A percentile compares a stretch with the other conserved stretches of the same genome.
Conservation (phyloP, 1,139 yeast genomes). For the Suhomyces anneliseae region DNA sequence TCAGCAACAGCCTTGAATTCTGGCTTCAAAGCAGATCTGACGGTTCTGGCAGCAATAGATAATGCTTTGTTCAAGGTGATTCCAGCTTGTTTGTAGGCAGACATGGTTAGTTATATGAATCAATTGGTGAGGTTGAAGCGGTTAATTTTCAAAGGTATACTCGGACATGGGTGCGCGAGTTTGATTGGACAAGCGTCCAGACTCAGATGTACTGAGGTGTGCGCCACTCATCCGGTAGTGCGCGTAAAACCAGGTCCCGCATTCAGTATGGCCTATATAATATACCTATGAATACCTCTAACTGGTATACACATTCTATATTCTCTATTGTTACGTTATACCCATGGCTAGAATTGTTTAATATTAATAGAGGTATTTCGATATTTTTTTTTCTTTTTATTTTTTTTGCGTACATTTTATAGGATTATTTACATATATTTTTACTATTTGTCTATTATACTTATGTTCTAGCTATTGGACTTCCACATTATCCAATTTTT, state of each 20-base stretch:
- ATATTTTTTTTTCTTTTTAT: too few species aligned
- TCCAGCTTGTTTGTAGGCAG: slow-evolving; percentile 86
- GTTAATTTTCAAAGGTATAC: slow-evolving; percentile 4
- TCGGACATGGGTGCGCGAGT: slow-evolving; percentile 6
- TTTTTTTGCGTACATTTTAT: background rate
- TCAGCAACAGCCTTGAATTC: slow-evolving; percentile 77
- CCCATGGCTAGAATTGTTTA: too few species aligned
- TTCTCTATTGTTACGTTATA: too few species aligned
- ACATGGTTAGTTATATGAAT: slow-evolving; percentile 39
- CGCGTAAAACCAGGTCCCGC: too few species aligned
- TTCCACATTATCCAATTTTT: background rate
- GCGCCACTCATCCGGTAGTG: too few species aligned
- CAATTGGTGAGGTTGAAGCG: background rate
- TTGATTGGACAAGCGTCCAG: slow-evolving; percentile 7
- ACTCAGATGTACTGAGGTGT: slow-evolving; percentile 3
- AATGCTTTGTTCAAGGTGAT: slow-evolving; percentile 86
- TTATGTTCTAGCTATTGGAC: background rate
- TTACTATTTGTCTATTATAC: background rate
- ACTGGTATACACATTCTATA: too few species aligned
- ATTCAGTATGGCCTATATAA: too few species aligned
- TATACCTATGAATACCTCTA: too few species aligned
- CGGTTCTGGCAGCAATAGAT: slow-evolving; percentile 86
- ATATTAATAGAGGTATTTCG: too few species aligned
- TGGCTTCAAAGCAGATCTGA: slow-evolving; percentile 87
- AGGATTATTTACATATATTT: background rate